These are phyloP conservation scores for Dunaliella salina DNA, from an alignment of 163 green algal genomes.

Conservation along the genomic window DNA sequence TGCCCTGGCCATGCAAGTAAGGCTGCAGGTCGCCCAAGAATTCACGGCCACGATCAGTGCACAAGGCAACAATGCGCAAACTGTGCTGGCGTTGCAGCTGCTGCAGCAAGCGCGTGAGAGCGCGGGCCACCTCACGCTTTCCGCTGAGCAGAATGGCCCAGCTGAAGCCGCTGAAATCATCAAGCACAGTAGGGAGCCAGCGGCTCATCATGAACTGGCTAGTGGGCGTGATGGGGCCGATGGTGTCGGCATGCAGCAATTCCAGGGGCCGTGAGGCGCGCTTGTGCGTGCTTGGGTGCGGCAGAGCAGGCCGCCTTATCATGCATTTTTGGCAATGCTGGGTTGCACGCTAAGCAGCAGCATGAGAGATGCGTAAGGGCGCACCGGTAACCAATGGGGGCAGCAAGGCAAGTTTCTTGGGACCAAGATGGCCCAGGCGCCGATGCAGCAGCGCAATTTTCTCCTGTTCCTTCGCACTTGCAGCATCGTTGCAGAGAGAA, in stretches of 20 bases:
- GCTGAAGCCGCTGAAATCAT: conserved; percentile 29
- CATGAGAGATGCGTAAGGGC: background rate
- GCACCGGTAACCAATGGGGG: background rate
- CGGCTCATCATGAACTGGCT: background rate
- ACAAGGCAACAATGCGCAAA: conserved; percentile 10
- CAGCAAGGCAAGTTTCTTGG: background rate
- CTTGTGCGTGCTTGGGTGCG: background rate
- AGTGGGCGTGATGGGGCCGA: conserved; percentile 13
- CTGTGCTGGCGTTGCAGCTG: conserved; percentile 16
- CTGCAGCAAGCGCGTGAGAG: background rate
- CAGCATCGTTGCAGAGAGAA: background rate
- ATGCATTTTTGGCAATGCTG: background rate
- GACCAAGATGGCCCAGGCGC: background rate
- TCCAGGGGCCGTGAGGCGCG: conserved; percentile 1
- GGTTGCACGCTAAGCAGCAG: background rate
- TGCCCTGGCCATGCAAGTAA: conserved; percentile 24
- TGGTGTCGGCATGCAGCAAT: conserved; percentile 33
- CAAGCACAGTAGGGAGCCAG: conserved; percentile 35
- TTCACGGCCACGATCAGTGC: conserved; percentile 37
- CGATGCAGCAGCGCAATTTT: background rate
- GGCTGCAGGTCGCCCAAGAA: conserved; percentile 14
- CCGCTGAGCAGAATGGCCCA: background rate
- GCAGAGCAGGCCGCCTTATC: background rate
- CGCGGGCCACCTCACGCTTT: conserved; percentile 17
- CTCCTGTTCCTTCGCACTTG: background rate